These are phyloP conservation scores for Paramecium sexaurelia DNA, from an alignment of 73 alveolate species.

Conservation along the genomic window DNA sequence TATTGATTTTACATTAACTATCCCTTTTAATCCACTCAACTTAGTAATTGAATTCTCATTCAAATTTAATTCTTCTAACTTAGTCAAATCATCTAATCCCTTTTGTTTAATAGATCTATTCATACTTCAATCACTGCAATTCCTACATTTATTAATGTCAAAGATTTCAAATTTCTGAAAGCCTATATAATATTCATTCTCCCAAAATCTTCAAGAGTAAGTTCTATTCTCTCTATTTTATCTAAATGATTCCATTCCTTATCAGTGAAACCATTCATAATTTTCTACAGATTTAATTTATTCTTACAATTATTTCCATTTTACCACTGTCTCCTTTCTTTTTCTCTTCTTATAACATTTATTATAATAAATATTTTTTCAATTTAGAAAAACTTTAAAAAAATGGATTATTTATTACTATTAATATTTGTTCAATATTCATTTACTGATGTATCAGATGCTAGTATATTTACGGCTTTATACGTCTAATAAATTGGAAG, in stretches of 20 bases:
- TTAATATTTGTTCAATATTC: constrained; percentile 29
- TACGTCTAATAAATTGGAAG: constrained; percentile 47
- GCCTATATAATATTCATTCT: constrained; percentile 77
- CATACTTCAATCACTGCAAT: constrained; percentile 74
- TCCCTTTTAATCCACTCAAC: constrained; percentile 63
- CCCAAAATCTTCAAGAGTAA: constrained; percentile 78
- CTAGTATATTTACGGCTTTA: background rate
- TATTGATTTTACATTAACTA: constrained; percentile 50
- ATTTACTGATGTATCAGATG: constrained; percentile 12
- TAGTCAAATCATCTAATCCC: constrained; percentile 67
- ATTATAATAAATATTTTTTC: background rate
- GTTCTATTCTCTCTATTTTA: constrained; percentile 71
- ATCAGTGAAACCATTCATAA: constrained; percentile 69
- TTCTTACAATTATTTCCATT: background rate
- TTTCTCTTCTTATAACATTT: constrained; percentile 49
- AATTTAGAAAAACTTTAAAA: background rate
- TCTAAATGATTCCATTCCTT: constrained; percentile 68
- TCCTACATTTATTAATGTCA: constrained; percentile 79
- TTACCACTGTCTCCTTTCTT: constrained; percentile 1
- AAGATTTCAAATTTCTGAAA: constrained; percentile 73
- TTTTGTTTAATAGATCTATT: background rate
- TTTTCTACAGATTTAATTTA: constrained; percentile 43
- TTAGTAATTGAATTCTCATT: constrained; percentile 75
- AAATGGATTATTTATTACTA: background rate
- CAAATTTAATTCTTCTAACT: constrained; percentile 75